Evolutionary conservation across 306 rosid genomes (phyloP), one percentile per base, ranked within the genome.

Genomic region (Clitoria ternatea): DNA sequence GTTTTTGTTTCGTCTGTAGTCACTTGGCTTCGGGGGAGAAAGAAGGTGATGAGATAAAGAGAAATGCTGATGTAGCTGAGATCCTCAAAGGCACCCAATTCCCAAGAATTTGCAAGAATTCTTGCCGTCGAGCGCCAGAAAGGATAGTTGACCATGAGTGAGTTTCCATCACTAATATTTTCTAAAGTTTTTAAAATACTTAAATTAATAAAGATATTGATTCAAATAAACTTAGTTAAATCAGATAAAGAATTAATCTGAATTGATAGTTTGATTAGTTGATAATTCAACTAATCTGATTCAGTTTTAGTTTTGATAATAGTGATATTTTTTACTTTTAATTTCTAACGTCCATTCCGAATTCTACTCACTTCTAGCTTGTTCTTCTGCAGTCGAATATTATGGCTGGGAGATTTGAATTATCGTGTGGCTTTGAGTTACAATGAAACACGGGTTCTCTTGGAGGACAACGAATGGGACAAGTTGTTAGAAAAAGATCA

Each of bases 21-120:
- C 98, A 93, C 77, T 81, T 93, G 89, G 98, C 98, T 65, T 93
- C 98, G 2, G 98, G 98, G 57, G 98, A 93, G 82, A 93, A 93
- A 80, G 98, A 90, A 49, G 98, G 98, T 0, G 97, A 93, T 55
- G 98, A 90, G 82, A 66, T 90, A 7, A 88, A 30, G 82, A 87
- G 98, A 78, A 93, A 93, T 55, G 70, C 92, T 2, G 98, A 93
- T 74, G 98, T 87, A 44, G 47, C 76, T 24, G 98, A 93, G 85
- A 93, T 93, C 26, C 87, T 90, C 10, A 93, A 84, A 78, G 48
- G 84, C 70, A 83, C 81, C 13, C 97, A 88, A 26, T 93, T 93
- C 47, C 85, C 87, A 37, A 87, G 87, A 77, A 75, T 90, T 63
- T 89, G 96, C 81, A 93, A 90, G 83, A 81, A 79, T 13, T 87